Conservation (phyloP, 768 basidiomycete species). For the Pulveroboletus sp. region DNA sequence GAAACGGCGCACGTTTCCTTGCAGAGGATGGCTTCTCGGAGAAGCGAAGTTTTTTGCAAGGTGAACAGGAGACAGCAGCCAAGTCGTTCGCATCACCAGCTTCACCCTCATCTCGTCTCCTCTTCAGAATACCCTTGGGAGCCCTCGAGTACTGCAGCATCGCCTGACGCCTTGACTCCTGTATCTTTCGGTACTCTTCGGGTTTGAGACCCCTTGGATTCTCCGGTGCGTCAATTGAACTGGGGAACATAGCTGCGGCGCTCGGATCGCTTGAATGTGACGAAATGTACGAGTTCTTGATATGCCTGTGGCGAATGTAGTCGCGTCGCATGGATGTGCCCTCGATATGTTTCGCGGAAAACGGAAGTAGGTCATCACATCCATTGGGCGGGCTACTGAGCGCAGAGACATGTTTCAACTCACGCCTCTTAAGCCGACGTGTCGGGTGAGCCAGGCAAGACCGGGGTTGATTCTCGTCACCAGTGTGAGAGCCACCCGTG, state of each 20-base stretch:
- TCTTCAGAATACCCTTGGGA: conserved; percentile 30
- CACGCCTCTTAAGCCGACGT: conserved; percentile 10
- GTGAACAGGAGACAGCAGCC: neutral
- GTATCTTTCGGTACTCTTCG: conserved; percentile 24
- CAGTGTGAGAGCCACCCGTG: conserved; percentile 1
- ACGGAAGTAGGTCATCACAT: conserved; percentile 20
- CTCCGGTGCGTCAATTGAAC: conserved; percentile 15
- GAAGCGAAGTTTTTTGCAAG: conserved; percentile 26
- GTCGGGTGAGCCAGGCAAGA: neutral
- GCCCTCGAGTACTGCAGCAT: conserved; percentile 19
- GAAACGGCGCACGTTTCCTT: conserved; percentile 13
- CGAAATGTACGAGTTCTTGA: conserved; percentile 30
- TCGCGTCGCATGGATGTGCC: conserved; percentile 22
- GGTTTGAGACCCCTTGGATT: conserved; percentile 17
- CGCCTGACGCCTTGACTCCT: conserved; percentile 28
- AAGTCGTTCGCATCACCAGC: conserved; percentile 2
- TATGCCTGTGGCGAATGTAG: conserved; percentile 25
- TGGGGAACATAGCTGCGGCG: conserved; percentile 8
- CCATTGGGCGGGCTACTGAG: conserved; percentile 1
- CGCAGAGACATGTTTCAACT: neutral
- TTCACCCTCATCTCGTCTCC: conserved; percentile 23
- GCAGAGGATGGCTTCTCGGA: conserved; percentile 7
- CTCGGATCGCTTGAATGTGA: conserved; percentile 17
- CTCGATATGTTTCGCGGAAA: conserved; percentile 24
- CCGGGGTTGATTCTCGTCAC: conserved; percentile 11